phyloP scores from a whole-genome alignment of 192 early-diverging fungal genomes.

The Ambispora gerdemannii region DNA sequence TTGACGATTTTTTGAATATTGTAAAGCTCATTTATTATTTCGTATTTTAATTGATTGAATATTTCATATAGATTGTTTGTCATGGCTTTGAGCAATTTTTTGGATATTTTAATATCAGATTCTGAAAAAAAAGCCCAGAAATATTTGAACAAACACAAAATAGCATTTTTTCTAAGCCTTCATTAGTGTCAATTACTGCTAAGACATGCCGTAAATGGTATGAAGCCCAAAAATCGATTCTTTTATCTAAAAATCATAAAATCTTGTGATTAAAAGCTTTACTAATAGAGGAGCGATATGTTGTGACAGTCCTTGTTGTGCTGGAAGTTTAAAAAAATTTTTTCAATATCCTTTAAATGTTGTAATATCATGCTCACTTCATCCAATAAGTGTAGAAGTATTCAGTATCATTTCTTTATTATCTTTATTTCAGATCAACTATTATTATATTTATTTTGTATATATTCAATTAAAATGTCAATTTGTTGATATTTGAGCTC shows the following conservation, averaged over 20 bases:
- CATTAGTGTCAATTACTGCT: conserved; percentile 16
- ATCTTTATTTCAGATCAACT: not conserved
- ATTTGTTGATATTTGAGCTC: not conserved
- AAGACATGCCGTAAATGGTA: not conserved
- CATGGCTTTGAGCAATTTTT: too few species aligned
- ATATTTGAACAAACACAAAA: not conserved
- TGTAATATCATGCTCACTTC: too few species aligned
- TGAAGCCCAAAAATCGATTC: not conserved
- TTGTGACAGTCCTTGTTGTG: not conserved
- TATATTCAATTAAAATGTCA: conserved; percentile 1
- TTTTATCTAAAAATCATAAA: not conserved
- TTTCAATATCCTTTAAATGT: not conserved
- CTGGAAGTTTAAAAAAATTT: conserved; percentile 1
- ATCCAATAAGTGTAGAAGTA: not conserved
- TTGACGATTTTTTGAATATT: too few species aligned
- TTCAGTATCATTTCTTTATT: not conserved
- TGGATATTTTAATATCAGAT: too few species aligned
- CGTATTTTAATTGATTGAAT: too few species aligned
- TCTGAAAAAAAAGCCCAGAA: too few species aligned
- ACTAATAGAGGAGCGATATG: not conserved
- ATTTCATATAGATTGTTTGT: too few species aligned
- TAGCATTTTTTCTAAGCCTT: not conserved
- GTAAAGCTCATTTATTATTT: too few species aligned
- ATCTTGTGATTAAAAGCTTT: conserved; percentile 6
- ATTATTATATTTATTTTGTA: not conserved